These are phyloP conservation scores for Hygrocybe coccinea DNA, from an alignment of 768 basidiomycete species.

Conservation along the genomic window DNA sequence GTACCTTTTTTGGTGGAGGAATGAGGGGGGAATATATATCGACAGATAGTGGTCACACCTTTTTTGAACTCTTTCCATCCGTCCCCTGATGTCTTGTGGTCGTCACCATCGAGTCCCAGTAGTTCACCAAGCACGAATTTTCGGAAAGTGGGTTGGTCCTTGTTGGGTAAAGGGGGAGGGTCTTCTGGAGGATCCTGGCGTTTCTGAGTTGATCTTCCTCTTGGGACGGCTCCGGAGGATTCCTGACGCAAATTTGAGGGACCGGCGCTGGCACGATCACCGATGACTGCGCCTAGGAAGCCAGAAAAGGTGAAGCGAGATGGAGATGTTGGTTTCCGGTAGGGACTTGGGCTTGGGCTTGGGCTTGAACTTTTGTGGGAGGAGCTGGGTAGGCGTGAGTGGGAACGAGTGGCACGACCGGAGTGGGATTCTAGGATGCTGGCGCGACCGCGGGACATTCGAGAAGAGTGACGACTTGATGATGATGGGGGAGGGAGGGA, in stretches of 20 bases:
- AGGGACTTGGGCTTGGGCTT: conserved; percentile 21
- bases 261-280: conserved; percentile 12
- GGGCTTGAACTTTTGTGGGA: no score
- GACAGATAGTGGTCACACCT: no score
- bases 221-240: conserved; percentile 16
- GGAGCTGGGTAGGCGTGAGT: neutral
- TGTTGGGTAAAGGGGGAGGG: neutral
- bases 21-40: no score
- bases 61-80: conserved; percentile 87
- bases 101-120: conserved; percentile 36
- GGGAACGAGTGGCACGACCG: neutral
- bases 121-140: conserved; percentile 35
- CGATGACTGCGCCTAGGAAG: conserved; percentile 46
- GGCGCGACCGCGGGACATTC: no score
- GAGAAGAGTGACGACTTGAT: no score
- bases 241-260: conserved; percentile 14
- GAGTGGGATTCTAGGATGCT: neutral
- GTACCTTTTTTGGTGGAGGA: conserved; percentile 49
- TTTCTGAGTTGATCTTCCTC: conserved; percentile 18
- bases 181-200: neutral
- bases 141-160: conserved; percentile 27
- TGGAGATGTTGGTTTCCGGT: conserved; percentile 33
- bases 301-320: conserved; percentile 51
- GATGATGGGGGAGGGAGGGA: no score
- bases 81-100: conserved; percentile 40